Conservation (phyloP, 192 early-diverging fungal genomes). For the Endogone sp. region DNA sequence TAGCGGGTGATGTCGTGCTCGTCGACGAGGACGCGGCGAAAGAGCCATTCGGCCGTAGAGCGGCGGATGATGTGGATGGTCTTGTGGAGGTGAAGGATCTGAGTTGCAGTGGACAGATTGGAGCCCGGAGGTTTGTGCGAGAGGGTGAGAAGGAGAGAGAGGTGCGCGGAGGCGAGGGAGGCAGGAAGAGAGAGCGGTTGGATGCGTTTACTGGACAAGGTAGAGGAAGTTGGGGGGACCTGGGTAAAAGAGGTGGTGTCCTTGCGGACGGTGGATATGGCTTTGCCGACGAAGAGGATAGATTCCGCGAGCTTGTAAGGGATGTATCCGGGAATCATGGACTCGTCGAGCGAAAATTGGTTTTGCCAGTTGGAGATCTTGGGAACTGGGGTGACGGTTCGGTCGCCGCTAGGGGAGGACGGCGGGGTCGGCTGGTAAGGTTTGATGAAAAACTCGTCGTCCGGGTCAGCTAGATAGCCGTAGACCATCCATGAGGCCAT, state of each 20-base stretch:
- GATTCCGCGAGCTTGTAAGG: constrained; percentile 45
- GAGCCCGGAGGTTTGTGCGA: constrained; percentile 9
- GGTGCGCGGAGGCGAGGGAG: neutral
- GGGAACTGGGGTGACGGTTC: constrained; percentile 5
- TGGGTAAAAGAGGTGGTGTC: constrained; percentile 25
- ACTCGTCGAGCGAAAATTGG: constrained; percentile 3
- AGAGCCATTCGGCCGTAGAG: constrained; percentile 56
- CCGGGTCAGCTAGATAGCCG: constrained; percentile 55
- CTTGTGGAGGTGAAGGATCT: constrained; percentile 36
- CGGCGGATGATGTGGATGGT: constrained; percentile 44
- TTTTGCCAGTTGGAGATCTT: neutral
- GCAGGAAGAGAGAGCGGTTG: neutral
- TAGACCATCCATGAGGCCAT: constrained; percentile 65
- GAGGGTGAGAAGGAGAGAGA: neutral
- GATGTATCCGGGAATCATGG: constrained; percentile 48
- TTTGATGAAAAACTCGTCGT: constrained; percentile 63
- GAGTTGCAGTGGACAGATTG: constrained; percentile 16
- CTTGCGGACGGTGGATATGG: constrained; percentile 48
- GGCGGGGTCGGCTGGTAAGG: constrained; percentile 1
- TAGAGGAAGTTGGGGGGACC: constrained; percentile 22
- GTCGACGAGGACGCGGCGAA: constrained; percentile 61
- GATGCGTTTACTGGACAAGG: neutral
- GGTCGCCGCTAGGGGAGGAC: constrained; percentile 15
- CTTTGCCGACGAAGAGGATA: constrained; percentile 68
- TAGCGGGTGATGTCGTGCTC: constrained; percentile 49